A percentile compares a stretch with the other conserved stretches of the same genome.
Evolutionary conservation across 257 asterid species (phyloP).

Genomic region (Salvia rosmarinus): DNA sequence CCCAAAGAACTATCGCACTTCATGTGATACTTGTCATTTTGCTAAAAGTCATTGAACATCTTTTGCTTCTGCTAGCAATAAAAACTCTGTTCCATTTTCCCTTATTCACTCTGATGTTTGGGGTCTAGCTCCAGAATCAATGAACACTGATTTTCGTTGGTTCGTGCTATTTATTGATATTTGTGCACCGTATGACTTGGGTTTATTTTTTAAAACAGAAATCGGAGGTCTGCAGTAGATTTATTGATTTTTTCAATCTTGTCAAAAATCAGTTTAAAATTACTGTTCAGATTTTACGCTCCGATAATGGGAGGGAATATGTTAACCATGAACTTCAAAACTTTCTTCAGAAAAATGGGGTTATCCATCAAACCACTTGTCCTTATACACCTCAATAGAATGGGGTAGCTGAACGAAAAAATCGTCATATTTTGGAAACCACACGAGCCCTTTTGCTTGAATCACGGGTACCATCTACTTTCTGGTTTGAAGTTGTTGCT

Average conservation of each 20-base stretch:
- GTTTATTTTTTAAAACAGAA: conserved; percentile 1
- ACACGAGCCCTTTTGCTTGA: background rate
- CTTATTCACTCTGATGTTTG: conserved; percentile 13
- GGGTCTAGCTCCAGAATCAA: conserved; percentile 6
- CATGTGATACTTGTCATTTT: conserved; percentile 5
- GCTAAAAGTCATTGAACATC: conserved; percentile 16
- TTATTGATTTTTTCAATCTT: background rate
- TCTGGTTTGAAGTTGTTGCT: conserved; percentile 1
- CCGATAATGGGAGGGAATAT: background rate
- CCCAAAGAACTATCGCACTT: background rate
- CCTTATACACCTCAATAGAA: conserved; percentile 8
- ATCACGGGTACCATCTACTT: background rate
- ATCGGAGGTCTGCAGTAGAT: background rate
- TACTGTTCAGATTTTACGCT: background rate
- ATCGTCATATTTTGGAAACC: conserved; percentile 4
- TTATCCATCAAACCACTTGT: background rate
- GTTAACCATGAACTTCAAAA: background rate
- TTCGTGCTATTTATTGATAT: conserved; percentile 5
- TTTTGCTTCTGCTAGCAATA: background rate
- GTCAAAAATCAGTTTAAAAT: background rate
- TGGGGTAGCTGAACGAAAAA: background rate
- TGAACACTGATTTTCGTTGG: conserved; percentile 18
- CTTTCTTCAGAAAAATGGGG: background rate
- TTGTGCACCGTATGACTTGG: conserved; percentile 14
- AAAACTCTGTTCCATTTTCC: background rate